A percentile compares a stretch with the other conserved stretches of the same genome.
Evolutionary conservation across 139 green algal genomes (phyloP).

Genomic region (Ulvella scutata): DNA sequence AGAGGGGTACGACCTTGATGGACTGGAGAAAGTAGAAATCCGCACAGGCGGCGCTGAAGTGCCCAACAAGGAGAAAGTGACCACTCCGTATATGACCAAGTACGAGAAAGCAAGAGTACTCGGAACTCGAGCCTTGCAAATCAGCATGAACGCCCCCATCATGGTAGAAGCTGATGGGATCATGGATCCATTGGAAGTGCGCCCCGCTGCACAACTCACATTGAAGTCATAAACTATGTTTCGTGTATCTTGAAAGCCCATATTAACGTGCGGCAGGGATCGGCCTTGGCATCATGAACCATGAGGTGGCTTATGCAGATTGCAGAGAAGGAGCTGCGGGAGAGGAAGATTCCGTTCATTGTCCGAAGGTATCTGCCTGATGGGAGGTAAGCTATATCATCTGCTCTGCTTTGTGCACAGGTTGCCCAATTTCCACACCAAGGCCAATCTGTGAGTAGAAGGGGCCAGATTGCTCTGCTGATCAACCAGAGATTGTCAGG

Average conservation of each 20-base stretch:
- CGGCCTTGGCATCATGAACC: too few relatives aligned
- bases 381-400: constrained; percentile 41
- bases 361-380: constrained; percentile 92
- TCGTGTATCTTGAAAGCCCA: neutral
- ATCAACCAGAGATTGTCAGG: neutral
- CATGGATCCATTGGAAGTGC: constrained; percentile 55
- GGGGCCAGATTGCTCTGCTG: too few relatives aligned
- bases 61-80: constrained; percentile 28
- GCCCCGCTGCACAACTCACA: neutral
- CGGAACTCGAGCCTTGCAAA: constrained; percentile 87
- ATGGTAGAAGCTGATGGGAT: constrained; percentile 81
- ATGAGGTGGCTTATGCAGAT: too few relatives aligned
- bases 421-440: neutral
- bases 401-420: neutral
- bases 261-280: neutral
- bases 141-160: constrained; percentile 94
- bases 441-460: neutral
- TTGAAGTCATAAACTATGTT: neutral
- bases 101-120: constrained; percentile 90
- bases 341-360: constrained; percentile 97
- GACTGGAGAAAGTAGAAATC: neutral
- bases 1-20: neutral
- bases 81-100: constrained; percentile 94
- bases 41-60: neutral
- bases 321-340: constrained; percentile 82